Base-by-base conservation (phyloP, 805 yeast genomes). In the Candida oleophila region DNA sequence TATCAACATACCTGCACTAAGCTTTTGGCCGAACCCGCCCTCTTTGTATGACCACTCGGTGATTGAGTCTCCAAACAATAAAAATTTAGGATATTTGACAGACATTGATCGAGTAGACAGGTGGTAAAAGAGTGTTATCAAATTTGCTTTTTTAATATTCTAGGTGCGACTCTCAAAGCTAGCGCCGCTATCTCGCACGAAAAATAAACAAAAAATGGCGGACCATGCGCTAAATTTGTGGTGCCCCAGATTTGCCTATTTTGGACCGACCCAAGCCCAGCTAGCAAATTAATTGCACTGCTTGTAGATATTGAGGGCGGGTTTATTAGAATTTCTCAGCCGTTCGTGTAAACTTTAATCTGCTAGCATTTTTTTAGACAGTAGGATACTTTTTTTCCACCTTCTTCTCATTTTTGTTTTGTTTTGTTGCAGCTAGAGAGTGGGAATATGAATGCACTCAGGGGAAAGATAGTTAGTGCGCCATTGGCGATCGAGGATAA, bases 61-160 rank as follows among this genome's bases (percentile, higher is more conserved):
- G 54, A 85, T 76, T 2, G 89, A 85, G 64, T 85, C 91, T 4
- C 91, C 91, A 56, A 84, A 82, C 19, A 85, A 67, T 4, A 85
- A 62, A 45, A 85, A 68, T 52, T 82, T 82, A 51, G 72, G 18
- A 22, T 22, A 38, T 8, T 22, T 21, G 11, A 38, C 15, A 4
- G n/a, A 11, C 42, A 38, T 38, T 35, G 20, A 28, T 28, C 11
- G 32, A 28, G 8, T 28, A 12, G 12, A 28, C 18, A 4, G 36
- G 18, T 7, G 14, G 14, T 8, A 33, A 33, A 15, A 33, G 36
- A 33, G 36, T 8, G 36, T 25, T 25, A 11, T n/a, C n/a, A n/a
- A n/a, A n/a, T n/a, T n/a, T n/a, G n/a, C n/a, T n/a, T n/a, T n/a
- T n/a, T n/a, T n/a, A n/a, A n/a, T n/a, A n/a, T n/a, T n/a, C n/a